Evolutionary conservation across 1,139 yeast species (phyloP).

Genomic region (Saccharomyces hybrid): DNA sequence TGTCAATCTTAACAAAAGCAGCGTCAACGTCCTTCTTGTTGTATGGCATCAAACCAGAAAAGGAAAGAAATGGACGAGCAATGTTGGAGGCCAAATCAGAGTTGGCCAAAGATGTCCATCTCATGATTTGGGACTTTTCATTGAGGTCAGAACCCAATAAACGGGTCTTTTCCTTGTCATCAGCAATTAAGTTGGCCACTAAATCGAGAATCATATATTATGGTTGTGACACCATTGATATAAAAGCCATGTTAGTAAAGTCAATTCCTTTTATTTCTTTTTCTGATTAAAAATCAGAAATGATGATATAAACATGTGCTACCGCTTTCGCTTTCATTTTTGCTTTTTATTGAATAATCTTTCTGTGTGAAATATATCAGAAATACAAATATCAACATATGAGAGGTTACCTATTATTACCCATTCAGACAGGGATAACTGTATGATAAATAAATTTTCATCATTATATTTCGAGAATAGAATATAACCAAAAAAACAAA

Average conservation of each 20-base stretch:
- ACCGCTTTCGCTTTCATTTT: neutral
- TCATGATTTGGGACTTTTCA: conserved; percentile 60
- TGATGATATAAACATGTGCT: neutral
- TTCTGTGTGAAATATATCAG: conserved; percentile 8
- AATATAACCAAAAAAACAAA: conserved; percentile 12
- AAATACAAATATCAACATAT: conserved; percentile 16
- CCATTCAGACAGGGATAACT: conserved; percentile 27
- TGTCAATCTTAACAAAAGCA: conserved; percentile 36
- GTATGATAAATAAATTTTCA: conserved; percentile 12
- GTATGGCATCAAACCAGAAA: conserved; percentile 45
- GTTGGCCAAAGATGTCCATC: conserved; percentile 69
- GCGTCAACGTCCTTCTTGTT: conserved; percentile 68
- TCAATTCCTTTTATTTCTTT: neutral
- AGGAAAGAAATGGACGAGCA: conserved; percentile 30
- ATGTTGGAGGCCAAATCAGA: conserved; percentile 47
- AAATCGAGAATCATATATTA: neutral
- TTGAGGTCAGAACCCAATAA: conserved; percentile 53
- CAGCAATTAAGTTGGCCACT: conserved; percentile 20
- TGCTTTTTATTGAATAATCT: neutral
- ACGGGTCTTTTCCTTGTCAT: conserved; percentile 21
- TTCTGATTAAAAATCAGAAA: neutral
- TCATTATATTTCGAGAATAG: conserved; percentile 15
- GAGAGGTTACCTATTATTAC: conserved; percentile 17
- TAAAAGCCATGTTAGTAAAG: conserved; percentile 3
- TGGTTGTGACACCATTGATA: neutral